A percentile compares a stretch with the other conserved stretches of the same genome.
These are phyloP conservation scores for Oryza meridionalis DNA, from an alignment of 176 grass and related monocot species.

Conservation along the genomic window DNA sequence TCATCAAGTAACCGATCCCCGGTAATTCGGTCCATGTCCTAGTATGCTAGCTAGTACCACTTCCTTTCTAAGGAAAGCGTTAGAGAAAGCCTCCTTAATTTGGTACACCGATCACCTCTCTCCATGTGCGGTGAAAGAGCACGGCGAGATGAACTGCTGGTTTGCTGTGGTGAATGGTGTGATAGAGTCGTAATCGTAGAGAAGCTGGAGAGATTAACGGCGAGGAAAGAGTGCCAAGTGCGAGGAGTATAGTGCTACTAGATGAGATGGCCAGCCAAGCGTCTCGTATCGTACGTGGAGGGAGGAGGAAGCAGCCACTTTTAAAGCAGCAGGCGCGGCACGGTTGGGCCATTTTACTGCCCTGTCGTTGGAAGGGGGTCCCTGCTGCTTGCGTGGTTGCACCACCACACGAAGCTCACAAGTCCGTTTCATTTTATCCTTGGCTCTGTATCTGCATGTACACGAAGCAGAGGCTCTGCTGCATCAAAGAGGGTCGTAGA, in stretches of 20 bases:
- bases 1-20: background rate
- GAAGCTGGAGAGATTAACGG: conserved; percentile 4
- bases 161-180: no score
- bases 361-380: conserved; percentile 28
- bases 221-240: background rate
- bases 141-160: background rate
- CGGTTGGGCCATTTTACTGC: conserved; percentile 35
- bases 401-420: background rate
- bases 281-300: conserved; percentile 2
- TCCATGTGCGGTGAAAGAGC: background rate
- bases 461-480: background rate
- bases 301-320: conserved; percentile 27
- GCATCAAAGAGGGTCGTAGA: conserved; percentile 1
- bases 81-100: conserved; percentile 26
- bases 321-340: conserved; percentile 14
- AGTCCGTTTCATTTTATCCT: background rate
- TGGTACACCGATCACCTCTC: background rate
- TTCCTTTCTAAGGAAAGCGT: background rate
- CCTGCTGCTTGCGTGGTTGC: conserved; percentile 23
- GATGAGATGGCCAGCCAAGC: conserved; percentile 7
- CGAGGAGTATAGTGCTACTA: background rate
- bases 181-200: background rate
- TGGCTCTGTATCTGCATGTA: background rate
- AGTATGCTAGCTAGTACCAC: background rate
- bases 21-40: background rate